Evolutionary conservation across 106 monocot genomes (phyloP).

Genomic region (Platanthera guangdongensis): DNA sequence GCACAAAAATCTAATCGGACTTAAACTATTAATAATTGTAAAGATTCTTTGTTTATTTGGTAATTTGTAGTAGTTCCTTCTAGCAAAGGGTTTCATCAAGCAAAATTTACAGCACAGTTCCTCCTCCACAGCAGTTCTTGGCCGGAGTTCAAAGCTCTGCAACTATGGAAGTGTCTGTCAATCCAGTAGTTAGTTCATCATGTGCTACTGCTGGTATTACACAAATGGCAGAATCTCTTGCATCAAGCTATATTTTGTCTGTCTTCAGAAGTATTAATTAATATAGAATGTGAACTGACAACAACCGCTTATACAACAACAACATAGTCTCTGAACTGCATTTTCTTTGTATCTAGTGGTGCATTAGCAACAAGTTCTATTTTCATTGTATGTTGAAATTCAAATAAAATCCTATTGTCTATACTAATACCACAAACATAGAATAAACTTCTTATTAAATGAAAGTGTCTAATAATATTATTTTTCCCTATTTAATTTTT

Average conservation of each 20-base stretch:
- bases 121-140: slow-evolving; percentile 63
- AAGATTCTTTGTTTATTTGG: not conserved
- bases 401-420: too few species aligned
- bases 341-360: too few species aligned
- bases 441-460: too few species aligned
- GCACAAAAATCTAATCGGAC: not conserved
- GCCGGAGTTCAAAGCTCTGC: slow-evolving; percentile 19
- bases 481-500: too few species aligned
- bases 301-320: slow-evolving; percentile 10
- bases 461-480: too few species aligned
- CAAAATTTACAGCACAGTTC: slow-evolving; percentile 67
- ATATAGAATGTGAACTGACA: slow-evolving; percentile 15
- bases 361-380: too few species aligned
- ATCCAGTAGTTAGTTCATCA: slow-evolving; percentile 21
- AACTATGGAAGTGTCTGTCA: slow-evolving; percentile 9
- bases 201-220: slow-evolving; percentile 12
- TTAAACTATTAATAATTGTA: not conserved
- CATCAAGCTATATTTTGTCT: slow-evolving; percentile 11
- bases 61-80: not conserved
- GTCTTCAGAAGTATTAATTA: slow-evolving; percentile 1
- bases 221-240: slow-evolving; percentile 14
- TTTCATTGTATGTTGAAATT: too few species aligned
- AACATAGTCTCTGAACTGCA: too few species aligned
- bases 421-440: too few species aligned
- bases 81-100: slow-evolving; percentile 46